phyloP scores from a whole-genome alignment of 192 early-diverging fungal genomes.

The Globomyces pollinis-pini region DNA sequence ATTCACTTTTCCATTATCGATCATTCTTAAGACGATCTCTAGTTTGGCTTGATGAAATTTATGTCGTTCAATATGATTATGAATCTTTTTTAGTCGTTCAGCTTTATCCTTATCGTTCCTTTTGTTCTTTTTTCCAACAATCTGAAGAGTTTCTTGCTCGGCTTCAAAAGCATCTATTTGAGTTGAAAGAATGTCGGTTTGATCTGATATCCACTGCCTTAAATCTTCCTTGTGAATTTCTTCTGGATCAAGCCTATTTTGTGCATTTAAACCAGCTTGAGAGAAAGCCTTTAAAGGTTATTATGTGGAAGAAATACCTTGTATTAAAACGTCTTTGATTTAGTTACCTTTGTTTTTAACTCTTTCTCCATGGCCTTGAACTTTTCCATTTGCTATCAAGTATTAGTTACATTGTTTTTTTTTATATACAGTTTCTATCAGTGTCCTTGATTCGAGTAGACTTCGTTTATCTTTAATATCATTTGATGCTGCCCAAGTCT shows the following conservation, averaged over 20 bases:
- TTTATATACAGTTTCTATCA: slow-evolving; percentile 73
- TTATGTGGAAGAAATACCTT: too few relatives aligned
- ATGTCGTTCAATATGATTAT: slow-evolving; percentile 77
- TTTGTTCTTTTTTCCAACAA: slow-evolving; percentile 60
- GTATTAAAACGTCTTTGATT: too few relatives aligned
- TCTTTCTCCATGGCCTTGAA: slow-evolving; percentile 98
- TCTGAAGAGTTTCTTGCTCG: slow-evolving; percentile 69
- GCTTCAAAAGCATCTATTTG: slow-evolving; percentile 94
- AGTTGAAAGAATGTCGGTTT: slow-evolving; percentile 72
- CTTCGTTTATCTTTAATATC: slow-evolving; percentile 97
- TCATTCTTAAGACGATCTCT: slow-evolving; percentile 85
- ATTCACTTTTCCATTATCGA: slow-evolving; percentile 86
- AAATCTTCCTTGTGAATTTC: slow-evolving; percentile 86
- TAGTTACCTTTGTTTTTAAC: slow-evolving; percentile 99
- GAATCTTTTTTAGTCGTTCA: slow-evolving; percentile 64
- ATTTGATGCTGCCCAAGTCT: slow-evolving; percentile 87
- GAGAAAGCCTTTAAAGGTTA: too few relatives aligned
- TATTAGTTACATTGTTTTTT: too few relatives aligned
- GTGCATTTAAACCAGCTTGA: slow-evolving; percentile 80
- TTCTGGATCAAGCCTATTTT: slow-evolving; percentile 82
- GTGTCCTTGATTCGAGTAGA: slow-evolving; percentile 81
- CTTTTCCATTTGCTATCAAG: slow-evolving; percentile 96
- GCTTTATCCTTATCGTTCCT: slow-evolving; percentile 71
- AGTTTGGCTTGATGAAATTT: slow-evolving; percentile 84
- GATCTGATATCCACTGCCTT: slow-evolving; percentile 74